Evolutionary conservation across 257 asterid species (phyloP).

Genomic region (Nemophila menziesii): DNA sequence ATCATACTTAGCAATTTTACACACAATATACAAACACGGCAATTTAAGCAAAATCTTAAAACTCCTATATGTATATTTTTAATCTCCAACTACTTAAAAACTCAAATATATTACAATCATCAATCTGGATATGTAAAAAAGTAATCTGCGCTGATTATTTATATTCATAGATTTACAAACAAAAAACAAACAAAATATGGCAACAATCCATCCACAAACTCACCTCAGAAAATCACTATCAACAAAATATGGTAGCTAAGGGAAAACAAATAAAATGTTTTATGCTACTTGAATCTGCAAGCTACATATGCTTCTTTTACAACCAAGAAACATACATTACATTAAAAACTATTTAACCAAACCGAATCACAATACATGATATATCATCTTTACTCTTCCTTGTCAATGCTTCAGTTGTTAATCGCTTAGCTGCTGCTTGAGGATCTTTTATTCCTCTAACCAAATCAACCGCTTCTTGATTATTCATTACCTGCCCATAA

Average conservation of each 20-base stretch:
- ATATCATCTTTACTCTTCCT: conserved; percentile 80
- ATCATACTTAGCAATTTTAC: no score
- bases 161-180: conserved; percentile 10
- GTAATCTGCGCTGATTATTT: conserved; percentile 1
- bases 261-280: not conserved
- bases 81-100: no score
- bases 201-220: conserved; percentile 17
- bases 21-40: no score
- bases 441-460: conserved; percentile 52
- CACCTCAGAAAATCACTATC: conserved; percentile 10
- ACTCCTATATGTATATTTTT: no score
- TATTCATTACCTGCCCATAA: conserved; percentile 51
- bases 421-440: conserved; percentile 65
- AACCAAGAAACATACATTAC: not conserved
- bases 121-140: not conserved
- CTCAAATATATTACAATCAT: not conserved
- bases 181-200: conserved; percentile 12
- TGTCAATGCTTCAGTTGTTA: conserved; percentile 55
- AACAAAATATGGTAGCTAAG: conserved; percentile 2
- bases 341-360: conserved; percentile 30
- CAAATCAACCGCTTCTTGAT: conserved; percentile 67
- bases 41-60: no score
- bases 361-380: conserved; percentile 68
- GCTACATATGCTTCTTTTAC: not conserved
- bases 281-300: not conserved